Base-by-base conservation (phyloP, 495 filamentous ascomycete species). In the Aspergillus sclerotioniger region DNA sequence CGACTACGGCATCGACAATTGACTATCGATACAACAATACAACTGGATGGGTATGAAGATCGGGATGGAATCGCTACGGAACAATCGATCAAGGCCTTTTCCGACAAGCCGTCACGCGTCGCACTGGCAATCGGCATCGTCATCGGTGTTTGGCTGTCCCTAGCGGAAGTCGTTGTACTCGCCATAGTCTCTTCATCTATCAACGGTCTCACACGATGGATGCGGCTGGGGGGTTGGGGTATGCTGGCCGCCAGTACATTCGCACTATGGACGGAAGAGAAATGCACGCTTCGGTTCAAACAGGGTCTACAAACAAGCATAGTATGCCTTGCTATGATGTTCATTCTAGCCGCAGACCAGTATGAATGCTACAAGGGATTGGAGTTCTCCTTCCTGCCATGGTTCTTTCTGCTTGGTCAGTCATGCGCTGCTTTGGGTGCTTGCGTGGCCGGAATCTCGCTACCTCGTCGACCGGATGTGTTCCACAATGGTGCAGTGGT, bases 381-480 rank as follows among this genome's bases (percentile, higher is more conserved):
- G 28, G 47, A n/a, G 3, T 16, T 13, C 25, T 50, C 47, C 31
- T 21, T 25, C 10, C 2, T 16, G 1, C 25, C 17, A 13, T 33
- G 47, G 25, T 50, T 50, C 16, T 50, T 50, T 25, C 16, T 50
- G 25, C 8, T 32, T 8, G 25, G 13, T 7, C 47, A 50, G 17
- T 16, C n/a, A 10, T 16, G 25, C 6, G 16, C 47, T 32, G 47
- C 28, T 2, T 15, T 50, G 7, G 25, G 25, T 4, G 47, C 47
- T 1, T 31, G 47, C 25, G 32, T 50, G 21, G 47, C 47, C 5
- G 47, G 25, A 4, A 10, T 15, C 16, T 50, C 47, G 5, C 16
- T 50, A 8, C 47, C 47, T 28, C 47, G 47, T 16, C 47, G 47
- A 8, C 47, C 47, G 3, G 47, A 50, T 32, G 47, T 50, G 15